Evolutionary conservation across 495 filamentous ascomycete species (phyloP), one percentile per base, ranked within the genome.

Genomic region (Parachaetomium inaequale): DNA sequence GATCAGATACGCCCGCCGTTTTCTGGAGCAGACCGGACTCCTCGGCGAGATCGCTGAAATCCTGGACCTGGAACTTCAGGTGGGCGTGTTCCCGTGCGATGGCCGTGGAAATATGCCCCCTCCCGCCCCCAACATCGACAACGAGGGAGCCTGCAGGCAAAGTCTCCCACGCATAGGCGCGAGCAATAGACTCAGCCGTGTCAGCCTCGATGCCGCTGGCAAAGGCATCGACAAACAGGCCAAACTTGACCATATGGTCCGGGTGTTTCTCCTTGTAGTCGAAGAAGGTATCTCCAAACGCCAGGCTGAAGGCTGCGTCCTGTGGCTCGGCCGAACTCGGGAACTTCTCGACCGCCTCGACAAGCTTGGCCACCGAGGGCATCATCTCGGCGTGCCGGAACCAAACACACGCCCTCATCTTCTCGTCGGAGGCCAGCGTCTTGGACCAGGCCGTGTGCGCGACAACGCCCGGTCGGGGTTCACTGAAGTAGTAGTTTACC

Each of bases 291-390:
- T 63, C 66, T n/a, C 65, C 63, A 58, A 74, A 74, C 10, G 68
- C 74, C 15, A 75, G 46, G 56, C 67, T 63, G 49, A 75, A 74
- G 15, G 74, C 71, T 15, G 70, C 59, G 12, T 72, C 51, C 26
- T 63, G 61, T 1, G 73, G 69, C 42, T 70, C 56, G 19, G 53
- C 38, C 12, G 65, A 66, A n/a, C 69, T 46, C 40, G 66, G 61
- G 34, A 59, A 68, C 58, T 50, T 49, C 25, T 69, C 61, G 84
- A 90, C 49, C 87, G 93, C 75, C 85, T 90, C 61, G 84, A 92
- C 68, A 84, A 92, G 75, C 84, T 95, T 53, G 73, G 89, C 63
- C 86, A 95, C 73, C 87, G 93, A 19, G 89, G 88, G 88, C 78
- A 85, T 56, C 76, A 76, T 55, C 82, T 92, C 26, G 84, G 87